A percentile compares a stretch with the other conserved stretches of the same genome.
phyloP scores from a whole-genome alignment of 257 asterid species.

The Linaria vulgaris region DNA sequence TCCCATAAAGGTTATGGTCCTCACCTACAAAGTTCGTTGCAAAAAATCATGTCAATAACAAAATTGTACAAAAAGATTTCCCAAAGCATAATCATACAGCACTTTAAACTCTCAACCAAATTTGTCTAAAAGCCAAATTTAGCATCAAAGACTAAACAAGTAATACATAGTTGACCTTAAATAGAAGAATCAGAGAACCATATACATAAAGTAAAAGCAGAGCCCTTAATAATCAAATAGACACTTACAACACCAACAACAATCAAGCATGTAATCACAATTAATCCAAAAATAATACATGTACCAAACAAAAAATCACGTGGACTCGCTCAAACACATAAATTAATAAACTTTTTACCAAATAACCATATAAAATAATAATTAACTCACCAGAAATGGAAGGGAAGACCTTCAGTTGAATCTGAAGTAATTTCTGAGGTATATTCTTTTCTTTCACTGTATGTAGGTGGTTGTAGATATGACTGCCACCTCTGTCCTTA shows the following conservation, averaged over 20 bases:
- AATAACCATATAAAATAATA: neutral
- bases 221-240: too few species aligned
- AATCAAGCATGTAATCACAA: too few species aligned
- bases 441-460: neutral
- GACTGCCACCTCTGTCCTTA: conserved; percentile 22
- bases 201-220: neutral
- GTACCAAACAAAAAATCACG: neutral
- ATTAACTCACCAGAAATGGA: conserved; percentile 49
- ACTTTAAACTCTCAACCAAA: neutral
- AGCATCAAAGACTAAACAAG: neutral
- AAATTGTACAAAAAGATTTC: neutral
- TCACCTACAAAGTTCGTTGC: conserved; percentile 24
- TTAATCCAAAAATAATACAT: too few species aligned
- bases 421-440: conserved; percentile 10
- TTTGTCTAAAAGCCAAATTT: neutral
- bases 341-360: neutral
- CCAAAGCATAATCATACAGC: neutral
- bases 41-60: conserved; percentile 21
- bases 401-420: conserved; percentile 24
- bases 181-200: neutral
- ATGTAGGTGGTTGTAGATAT: conserved; percentile 22
- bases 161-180: too few species aligned
- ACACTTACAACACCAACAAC: too few species aligned
- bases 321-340: too few species aligned
- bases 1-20: conserved; percentile 28